phyloP scores from a whole-genome alignment of 1,284 basidiomycete genomes.

The Peniophora sp. region DNA sequence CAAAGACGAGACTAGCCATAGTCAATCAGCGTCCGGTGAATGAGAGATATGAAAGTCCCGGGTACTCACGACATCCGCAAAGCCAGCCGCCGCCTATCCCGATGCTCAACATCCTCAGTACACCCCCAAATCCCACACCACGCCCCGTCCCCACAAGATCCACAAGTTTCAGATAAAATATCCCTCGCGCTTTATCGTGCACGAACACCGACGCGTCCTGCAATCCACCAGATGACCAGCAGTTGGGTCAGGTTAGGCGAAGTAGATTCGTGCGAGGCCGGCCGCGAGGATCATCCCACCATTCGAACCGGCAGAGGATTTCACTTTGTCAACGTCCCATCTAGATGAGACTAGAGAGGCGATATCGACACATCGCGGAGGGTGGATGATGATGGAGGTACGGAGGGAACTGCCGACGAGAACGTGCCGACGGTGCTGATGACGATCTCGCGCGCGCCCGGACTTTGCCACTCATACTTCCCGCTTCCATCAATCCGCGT shows the following conservation, averaged over 20 bases:
- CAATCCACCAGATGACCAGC: conserved; percentile 81
- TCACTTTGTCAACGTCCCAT: conserved; percentile 75
- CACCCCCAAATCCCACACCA: conserved; percentile 93
- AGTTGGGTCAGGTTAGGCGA: conserved; percentile 68
- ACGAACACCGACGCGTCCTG: conserved; percentile 79
- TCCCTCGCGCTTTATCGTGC: conserved; percentile 51
- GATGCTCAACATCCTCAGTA: conserved; percentile 80
- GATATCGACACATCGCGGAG: conserved; percentile 74
- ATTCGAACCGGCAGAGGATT: conserved; percentile 48
- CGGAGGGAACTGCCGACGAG: too few relatives aligned
- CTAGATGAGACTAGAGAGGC: conserved; percentile 58
- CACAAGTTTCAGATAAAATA: conserved; percentile 68
- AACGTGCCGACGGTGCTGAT: too few relatives aligned
- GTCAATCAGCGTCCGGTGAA: not conserved
- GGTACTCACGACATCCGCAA: conserved; percentile 91
- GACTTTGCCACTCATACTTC: too few relatives aligned
- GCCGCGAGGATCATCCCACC: conserved; percentile 72
- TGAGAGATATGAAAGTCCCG: conserved; percentile 64
- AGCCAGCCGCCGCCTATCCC: conserved; percentile 88
- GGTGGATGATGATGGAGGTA: too few relatives aligned
- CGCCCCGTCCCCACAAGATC: conserved; percentile 78
- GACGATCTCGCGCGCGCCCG: too few relatives aligned
- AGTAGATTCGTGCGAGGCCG: conserved; percentile 80
- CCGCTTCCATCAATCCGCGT: too few relatives aligned
- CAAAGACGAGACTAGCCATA: conserved; percentile 67